Evolutionary conservation across 2,329 filamentous ascomycete genomes (phyloP).

Genomic region (Nigrospora sphaerica): DNA sequence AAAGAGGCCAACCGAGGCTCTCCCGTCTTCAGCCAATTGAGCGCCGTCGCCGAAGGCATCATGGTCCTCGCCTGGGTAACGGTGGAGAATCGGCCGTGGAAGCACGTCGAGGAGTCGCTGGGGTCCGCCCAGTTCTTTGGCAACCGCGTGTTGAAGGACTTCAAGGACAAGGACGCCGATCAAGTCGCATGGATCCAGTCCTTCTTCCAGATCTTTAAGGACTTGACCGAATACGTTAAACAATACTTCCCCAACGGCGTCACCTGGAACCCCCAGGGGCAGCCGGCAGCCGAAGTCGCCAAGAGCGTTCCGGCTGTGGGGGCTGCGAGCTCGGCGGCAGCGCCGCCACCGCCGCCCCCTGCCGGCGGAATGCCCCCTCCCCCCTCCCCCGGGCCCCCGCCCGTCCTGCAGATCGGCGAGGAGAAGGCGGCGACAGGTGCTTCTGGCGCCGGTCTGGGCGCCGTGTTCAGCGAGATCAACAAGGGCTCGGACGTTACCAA

Average conservation of each 20-base stretch:
- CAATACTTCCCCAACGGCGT: constrained; percentile 74
- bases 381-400: constrained; percentile 63
- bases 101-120: constrained; percentile 77
- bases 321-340: constrained; percentile 28
- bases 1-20: constrained; percentile 75
- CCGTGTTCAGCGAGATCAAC: constrained; percentile 90
- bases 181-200: constrained; percentile 85
- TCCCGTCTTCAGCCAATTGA: constrained; percentile 72
- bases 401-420: constrained; percentile 53
- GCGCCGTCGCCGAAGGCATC: constrained; percentile 83
- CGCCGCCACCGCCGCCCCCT: constrained; percentile 43
- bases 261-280: constrained; percentile 75
- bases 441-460: constrained; percentile 59
- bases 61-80: constrained; percentile 87
- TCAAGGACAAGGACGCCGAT: constrained; percentile 71
- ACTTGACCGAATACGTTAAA: constrained; percentile 77
- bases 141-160: constrained; percentile 86
- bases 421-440: constrained; percentile 37
- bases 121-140: constrained; percentile 88
- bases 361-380: constrained; percentile 56
- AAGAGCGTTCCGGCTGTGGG: constrained; percentile 47
- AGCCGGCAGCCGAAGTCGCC: constrained; percentile 61
- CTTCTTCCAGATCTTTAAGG: constrained; percentile 87
- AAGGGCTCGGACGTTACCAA: constrained; percentile 83
- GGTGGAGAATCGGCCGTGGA: constrained; percentile 72